Evolutionary conservation across 2,329 filamentous ascomycete genomes (phyloP).

Genomic region (Aureobasidium musti): DNA sequence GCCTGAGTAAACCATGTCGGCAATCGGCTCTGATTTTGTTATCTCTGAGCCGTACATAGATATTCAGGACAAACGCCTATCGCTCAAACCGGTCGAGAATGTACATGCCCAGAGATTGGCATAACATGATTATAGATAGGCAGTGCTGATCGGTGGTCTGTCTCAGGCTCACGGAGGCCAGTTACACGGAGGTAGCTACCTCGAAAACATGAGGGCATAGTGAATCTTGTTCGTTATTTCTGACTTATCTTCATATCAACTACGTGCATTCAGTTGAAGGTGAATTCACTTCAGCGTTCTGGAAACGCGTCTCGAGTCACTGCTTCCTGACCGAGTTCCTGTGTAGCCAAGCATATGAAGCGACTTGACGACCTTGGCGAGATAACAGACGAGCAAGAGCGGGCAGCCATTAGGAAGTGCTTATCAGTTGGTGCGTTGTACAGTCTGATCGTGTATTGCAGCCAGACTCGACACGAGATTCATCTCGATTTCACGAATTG

Average conservation of each 20-base stretch:
- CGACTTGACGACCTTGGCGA: conserved; percentile 9
- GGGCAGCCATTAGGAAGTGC: neutral
- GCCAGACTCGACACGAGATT: too few species aligned
- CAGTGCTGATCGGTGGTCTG: neutral
- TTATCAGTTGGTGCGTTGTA: neutral
- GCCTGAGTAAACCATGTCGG: neutral
- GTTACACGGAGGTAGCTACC: too few species aligned
- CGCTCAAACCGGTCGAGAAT: neutral
- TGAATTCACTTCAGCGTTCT: too few species aligned
- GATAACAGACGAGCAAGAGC: conserved; percentile 11
- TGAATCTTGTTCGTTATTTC: too few species aligned
- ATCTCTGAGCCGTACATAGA: neutral
- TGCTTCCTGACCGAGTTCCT: neutral
- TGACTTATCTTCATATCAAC: too few species aligned
- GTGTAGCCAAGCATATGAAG: neutral
- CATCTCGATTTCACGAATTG: neutral
- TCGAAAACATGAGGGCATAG: neutral
- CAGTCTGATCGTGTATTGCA: too few species aligned
- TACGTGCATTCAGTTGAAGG: too few species aligned
- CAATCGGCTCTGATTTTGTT: neutral
- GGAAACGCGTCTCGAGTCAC: neutral
- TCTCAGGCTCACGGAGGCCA: neutral
- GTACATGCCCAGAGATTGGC: conserved; percentile 1
- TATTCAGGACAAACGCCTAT: conserved; percentile 6
- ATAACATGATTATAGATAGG: neutral